phyloP scores from a whole-genome alignment of 306 rosid species.

The Rosa rugosa region DNA sequence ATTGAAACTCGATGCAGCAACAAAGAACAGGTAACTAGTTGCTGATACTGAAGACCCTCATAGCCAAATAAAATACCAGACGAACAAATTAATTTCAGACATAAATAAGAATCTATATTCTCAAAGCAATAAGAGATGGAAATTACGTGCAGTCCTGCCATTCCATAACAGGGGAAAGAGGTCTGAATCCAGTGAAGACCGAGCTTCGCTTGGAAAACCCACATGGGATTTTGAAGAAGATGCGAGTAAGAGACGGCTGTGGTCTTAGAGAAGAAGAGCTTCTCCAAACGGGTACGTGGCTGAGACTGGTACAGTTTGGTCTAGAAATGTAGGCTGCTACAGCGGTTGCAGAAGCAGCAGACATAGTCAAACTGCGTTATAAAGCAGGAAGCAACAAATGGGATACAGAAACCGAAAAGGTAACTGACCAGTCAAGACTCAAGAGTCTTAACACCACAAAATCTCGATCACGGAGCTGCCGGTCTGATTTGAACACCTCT shows the following conservation, averaged over 20 bases:
- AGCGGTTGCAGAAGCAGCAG: constrained; percentile 33
- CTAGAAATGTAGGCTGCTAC: constrained; percentile 22
- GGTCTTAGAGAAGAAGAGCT: constrained; percentile 30
- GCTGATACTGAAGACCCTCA: neutral
- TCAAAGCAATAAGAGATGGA: neutral
- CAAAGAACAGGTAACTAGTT: neutral
- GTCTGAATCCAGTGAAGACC: constrained; percentile 35
- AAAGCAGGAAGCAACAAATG: neutral
- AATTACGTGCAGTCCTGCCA: constrained; percentile 96
- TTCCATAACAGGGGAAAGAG: constrained; percentile 73
- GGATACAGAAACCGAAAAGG: neutral
- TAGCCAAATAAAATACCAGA: neutral
- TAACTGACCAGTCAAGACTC: neutral
- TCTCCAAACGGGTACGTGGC: constrained; percentile 21
- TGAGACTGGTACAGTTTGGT: constrained; percentile 20
- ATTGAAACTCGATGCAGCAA: neutral
- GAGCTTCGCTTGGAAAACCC: constrained; percentile 38
- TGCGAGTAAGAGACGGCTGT: constrained; percentile 30
- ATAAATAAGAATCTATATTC: neutral
- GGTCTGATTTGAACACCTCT: neutral
- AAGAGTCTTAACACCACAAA: neutral
- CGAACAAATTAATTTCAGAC: neutral
- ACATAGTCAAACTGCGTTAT: constrained; percentile 35
- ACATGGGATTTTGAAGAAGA: constrained; percentile 39
- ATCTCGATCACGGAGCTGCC: neutral